Evolutionary conservation across 805 yeast species (phyloP).

Genomic region (Wickerhamomyces alni): DNA sequence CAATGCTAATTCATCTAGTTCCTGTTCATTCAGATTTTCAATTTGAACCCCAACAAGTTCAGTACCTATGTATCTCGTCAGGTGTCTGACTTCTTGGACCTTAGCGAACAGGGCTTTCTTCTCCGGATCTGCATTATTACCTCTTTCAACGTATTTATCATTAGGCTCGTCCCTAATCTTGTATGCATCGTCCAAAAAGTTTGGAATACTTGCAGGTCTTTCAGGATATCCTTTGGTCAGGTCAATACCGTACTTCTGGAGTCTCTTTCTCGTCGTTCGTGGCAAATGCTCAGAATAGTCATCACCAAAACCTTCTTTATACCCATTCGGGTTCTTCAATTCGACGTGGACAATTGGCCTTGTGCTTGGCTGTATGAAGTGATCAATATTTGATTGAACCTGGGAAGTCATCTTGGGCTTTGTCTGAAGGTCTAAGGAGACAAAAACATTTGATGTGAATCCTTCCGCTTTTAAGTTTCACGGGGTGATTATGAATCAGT

Average conservation of each 20-base stretch:
- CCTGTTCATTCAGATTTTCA: constrained; percentile 33
- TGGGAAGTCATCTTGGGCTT: background rate
- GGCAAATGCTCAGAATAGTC: constrained; percentile 15
- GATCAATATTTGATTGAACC: background rate
- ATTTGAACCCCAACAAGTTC: constrained; percentile 42
- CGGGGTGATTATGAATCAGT: no score
- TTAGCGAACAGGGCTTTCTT: constrained; percentile 34
- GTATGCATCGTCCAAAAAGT: constrained; percentile 32
- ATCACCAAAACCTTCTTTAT: constrained; percentile 6
- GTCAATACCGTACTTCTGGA: constrained; percentile 28
- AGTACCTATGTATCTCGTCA: constrained; percentile 41
- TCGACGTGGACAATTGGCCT: constrained; percentile 4
- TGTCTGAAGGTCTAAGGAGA: background rate
- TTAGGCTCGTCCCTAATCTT: constrained; percentile 27
- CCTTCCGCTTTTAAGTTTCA: no score
- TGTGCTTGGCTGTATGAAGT: background rate
- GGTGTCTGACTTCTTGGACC: constrained; percentile 32
- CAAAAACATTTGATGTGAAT: no score
- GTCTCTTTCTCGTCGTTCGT: constrained; percentile 21
- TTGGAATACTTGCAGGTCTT: constrained; percentile 29
- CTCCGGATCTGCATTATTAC: constrained; percentile 32
- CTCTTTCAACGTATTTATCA: constrained; percentile 28
- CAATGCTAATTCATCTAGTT: constrained; percentile 41
- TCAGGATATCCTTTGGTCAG: constrained; percentile 32
- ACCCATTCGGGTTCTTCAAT: constrained; percentile 7